Base-by-base conservation (phyloP, 1,284 basidiomycete species). In the Serendipita sp. region DNA sequence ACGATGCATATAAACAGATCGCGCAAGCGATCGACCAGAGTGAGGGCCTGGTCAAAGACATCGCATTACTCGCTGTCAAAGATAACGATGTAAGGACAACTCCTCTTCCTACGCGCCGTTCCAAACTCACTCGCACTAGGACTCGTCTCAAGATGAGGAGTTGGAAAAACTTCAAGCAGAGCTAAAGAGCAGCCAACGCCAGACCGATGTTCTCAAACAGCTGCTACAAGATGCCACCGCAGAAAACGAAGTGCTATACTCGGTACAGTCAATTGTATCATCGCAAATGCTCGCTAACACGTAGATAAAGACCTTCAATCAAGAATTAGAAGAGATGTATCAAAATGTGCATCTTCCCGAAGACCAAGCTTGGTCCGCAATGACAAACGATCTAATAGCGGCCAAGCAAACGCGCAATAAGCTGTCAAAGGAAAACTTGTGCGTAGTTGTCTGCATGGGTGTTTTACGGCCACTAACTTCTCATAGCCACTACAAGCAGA, bases 201-300 rank as follows among this genome's bases (percentile, higher is more conserved):
- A 90, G 70, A 84, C 82, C 65, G 87, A 89, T 65, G 75, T 91
- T 35, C 79, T 92, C 8, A 87, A 88, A 70, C 81, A 81, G 64
- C 78, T 93, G 49, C 76, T 93, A 2, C 76, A 78, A 10, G 87
- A 91, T 69, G 80, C 82, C 41, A 87, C 84, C n/a, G 79, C 84
- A 1, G 91, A 94, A 75, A 88, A 93, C 71, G 89, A 92, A 68
- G 87, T 91, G 69, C 85, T 93, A 78, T 94, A 92, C 69, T 87
- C 93, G 76, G 91, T 91, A 65, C 70, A 22, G 12, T 49, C 10
- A 4, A 32, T n/a, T 35, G n/a, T 38, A 61, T 32, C 43, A 15
- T 30, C 3, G 29, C 30, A 63, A 55, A n/a, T 60, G 53, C 38
- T 66, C 64, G 49, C 64, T 64, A 35, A 34, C 55, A 55, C 61